phyloP scores from a whole-genome alignment of 2,329 filamentous ascomycete species.

The Hymenotorrendiella dingleyae region DNA sequence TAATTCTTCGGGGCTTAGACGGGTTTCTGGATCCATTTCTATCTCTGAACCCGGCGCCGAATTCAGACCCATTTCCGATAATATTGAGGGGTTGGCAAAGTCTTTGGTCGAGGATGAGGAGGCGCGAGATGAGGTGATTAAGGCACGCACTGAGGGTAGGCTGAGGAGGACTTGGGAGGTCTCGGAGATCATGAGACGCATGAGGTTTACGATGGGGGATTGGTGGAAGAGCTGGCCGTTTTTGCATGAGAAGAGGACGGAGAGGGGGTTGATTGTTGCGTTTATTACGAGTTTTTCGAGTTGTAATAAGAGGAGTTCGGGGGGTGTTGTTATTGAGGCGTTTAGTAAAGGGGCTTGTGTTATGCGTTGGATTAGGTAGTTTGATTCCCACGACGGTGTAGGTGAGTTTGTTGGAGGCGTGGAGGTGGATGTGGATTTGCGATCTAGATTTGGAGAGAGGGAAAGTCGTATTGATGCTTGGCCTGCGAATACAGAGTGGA shows the following conservation, averaged over 20 bases:
- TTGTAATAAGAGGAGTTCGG: conserved; percentile 55
- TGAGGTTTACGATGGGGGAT: conserved; percentile 48
- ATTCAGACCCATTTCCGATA: no score
- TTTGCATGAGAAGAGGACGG: conserved; percentile 65
- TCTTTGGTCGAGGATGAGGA: conserved; percentile 28
- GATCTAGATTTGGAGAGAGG: no score
- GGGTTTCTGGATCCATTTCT: no score
- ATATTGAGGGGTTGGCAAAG: conserved; percentile 1
- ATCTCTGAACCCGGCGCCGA: no score
- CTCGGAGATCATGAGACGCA: conserved; percentile 68
- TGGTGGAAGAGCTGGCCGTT: conserved; percentile 73
- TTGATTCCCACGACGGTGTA: conserved; percentile 1
- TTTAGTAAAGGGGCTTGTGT: conserved; percentile 38
- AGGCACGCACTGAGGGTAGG: conserved; percentile 10
- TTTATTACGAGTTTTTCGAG: conserved; percentile 84
- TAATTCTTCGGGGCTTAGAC: conserved; percentile 30
- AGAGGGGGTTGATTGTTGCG: conserved; percentile 77
- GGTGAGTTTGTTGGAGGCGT: background rate
- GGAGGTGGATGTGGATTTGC: no score
- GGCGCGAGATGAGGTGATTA: conserved; percentile 1
- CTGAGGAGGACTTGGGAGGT: conserved; percentile 64
- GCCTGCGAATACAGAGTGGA: conserved; percentile 47
- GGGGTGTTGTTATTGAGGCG: conserved; percentile 34
- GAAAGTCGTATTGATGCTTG: conserved; percentile 30
- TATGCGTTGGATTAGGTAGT: conserved; percentile 36